Evolutionary conservation across 2,329 filamentous ascomycete genomes (phyloP), one percentile per base, ranked within the genome.

Genomic region (Davidsoniella eucalypti): DNA sequence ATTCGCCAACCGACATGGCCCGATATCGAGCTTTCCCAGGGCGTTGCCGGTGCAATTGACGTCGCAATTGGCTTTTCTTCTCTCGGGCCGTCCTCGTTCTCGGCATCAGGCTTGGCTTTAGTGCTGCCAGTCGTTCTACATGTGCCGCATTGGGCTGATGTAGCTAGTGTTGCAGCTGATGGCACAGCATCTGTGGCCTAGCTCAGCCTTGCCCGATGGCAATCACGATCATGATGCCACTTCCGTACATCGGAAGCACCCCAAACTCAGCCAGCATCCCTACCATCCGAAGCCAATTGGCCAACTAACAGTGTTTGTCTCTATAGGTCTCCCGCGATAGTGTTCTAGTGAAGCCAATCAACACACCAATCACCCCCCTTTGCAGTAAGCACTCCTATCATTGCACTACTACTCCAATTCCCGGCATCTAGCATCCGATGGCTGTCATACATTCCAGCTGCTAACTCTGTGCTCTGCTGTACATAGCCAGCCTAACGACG

Each of bases 271-370:
- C 21, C 21, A 23, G 21, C 14, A 26, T 23, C 23, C 17, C 16
- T 21, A 18, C 29, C 44, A 47, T 18, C n/a, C 9, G 17, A 37
- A 37, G 26, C 23, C 18, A 47, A 38, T 25, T 8, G 12, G 18
- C 44, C 12, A 44, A 29, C 40, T 42, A 37, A 33, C 26, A 9
- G 43, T 49, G 23, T 16, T 18, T 25, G 16, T 36, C 17, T n/a
- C n/a, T 45, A 2, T 14, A 98, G 92, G 74, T 96, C 59, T 84
- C 93, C 67, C 87, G 88, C 59, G 88, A 96, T 67, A 94, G 85
- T 63, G 86, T 95, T 49, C 84, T 98, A 41, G 92, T 98, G 60
- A 96, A 96, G 70, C 92, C 92, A 4, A 83, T 95, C 70, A 98
- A 96, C 70, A 98, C 92, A 43, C 92, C 92, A 51, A 98, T 98